Base-by-base conservation (phyloP, 306 rosid species). In the Glycine tomentella region DNA sequence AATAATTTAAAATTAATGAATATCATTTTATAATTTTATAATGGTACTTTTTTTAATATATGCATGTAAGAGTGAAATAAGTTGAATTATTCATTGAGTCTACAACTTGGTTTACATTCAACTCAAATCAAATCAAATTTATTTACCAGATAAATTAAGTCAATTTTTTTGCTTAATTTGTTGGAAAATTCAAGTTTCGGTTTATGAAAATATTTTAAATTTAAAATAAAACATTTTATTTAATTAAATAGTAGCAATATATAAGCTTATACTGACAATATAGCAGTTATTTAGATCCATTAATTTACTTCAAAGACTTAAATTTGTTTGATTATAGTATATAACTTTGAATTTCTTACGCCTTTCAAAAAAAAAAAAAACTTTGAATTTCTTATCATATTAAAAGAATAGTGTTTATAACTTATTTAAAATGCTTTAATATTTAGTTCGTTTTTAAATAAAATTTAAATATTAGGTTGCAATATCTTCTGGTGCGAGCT, bases 401-500 rank as follows among this genome's bases (percentile, higher is more conserved):
- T 38, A 38, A 3, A 34, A 38, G 44, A 38, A 38, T 38, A 38
- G 44, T 38, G 44, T 5, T 38, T 38, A 2, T 4, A 38, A 38
- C 7, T 38, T 38, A 38, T 38, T 38, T 38, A 38, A 38, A 38
- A 38, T 38, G 44, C 44, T 38, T 38, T 38, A 3, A 38, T 38
- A 9, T 58, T 58, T 9, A 58, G 38, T 8, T 20, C 14, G n/a
- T 59, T 25, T 9, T 20, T 0, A 25, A 4, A 9, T 61, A 8
- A 34, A 63, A 3, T 36, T 12, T 34, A 6, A 66, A 66, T 17
- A 20, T 46, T 72, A 31, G 80, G 67, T 82, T 49, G 73, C 4
- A 0, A 0, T 3, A 58, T 8, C 73, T 25, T 25, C 31, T 48
- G 63, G 78, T 76, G 84, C 81, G 77, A 83, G 88, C 80, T 89